Evolutionary conservation across 495 filamentous ascomycete species (phyloP), one percentile per base, ranked within the genome.

Genomic region (Penicillium longicatenatum): DNA sequence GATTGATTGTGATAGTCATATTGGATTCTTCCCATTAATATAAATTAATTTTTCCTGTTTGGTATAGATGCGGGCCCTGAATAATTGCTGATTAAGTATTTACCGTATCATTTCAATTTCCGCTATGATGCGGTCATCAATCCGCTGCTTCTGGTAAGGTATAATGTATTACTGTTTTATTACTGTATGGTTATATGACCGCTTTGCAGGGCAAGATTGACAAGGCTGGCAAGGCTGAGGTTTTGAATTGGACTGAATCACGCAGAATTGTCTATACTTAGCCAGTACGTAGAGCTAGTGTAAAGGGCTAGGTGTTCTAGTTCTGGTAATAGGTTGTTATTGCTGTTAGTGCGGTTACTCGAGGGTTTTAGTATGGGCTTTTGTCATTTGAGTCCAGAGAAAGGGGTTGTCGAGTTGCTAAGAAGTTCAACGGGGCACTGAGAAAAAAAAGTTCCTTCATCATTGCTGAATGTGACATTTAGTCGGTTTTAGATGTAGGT

Each of bases 401-500:
- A 44, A 20, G n/a, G 16, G n/a, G 41, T 44, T 20, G 41, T 19
- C 4, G 17, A 17, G 37, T 14, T 41, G 4, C 0, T 11, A 16
- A 41, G 16, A 41, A 41, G 37, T 5, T 26, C 0, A 26, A 26
- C 26, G 26, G 26, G 26, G 26, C 26, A 26, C 31, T 14, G 11
- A 39, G 37, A 14, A 47, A 55, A 17, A 17, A 17, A 16, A 14
- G 3, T n/a, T 20, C 41, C 30, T 39, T 39, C 16, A 39, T 39
- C 37, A 39, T 39, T 41, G 17, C 20, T 55, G 16, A 20, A 42
- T 47, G 4, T 49, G 41, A 17, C 30, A 55, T 35, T 20, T 17
- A 17, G 43, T 55, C 41, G 31, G 11, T 43, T 33, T 45, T 48
- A 35, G 12, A 14, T 54, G 51, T 37, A 29, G 42, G 9, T 46